Evolutionary conservation across 2,329 filamentous ascomycete species (phyloP), one percentile per base, ranked within the genome.

Genomic region (Corinectria fuckeliana): DNA sequence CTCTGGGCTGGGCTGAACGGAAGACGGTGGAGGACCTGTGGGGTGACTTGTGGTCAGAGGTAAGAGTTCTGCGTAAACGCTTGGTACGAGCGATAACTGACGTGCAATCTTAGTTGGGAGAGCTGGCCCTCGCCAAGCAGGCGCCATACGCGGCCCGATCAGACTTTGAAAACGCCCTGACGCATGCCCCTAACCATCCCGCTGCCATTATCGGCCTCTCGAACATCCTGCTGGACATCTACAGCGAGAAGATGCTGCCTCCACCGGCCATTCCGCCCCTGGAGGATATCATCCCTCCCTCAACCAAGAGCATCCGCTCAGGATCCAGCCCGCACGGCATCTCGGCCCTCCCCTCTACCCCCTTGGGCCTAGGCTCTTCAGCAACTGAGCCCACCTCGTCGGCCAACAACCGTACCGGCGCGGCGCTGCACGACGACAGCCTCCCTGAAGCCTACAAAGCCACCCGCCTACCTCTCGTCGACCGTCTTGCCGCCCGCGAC

Each of bases 401-500:
- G 48, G 45, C 64, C 45, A 58, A 60, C 36, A 51, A 28, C 28
- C 52, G 42, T 14, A 58, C 57, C 42, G 58, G 59, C 14, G 56
- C 60, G 2, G 66, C 67, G 6, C 67, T 73, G 21, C 71, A 74
- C 18, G 75, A 76, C 32, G 77, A 80, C 47, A 73, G 78, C 56
- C 79, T 85, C 3, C 80, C 81, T 6, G 81, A 78, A 34, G 82
- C 80, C 38, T 86, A 82, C 75, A 84, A 80, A 76, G 83, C 80
- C 38, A 82, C 82, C 51, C 87, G 88, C 1, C 83, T 93, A 4
- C 90, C 89, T 14, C 84, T 90, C 14, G 82, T 92, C 30, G 93
- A 95, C 74, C 87, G 93, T 10, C 85, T 98, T n/a, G 91, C 93
- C 3, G 91, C 93, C 14, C 88, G 94, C 18, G 95, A 98, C 72